phyloP scores from a whole-genome alignment of 1,139 yeast species.

The Martiniozyma asiatica region DNA sequence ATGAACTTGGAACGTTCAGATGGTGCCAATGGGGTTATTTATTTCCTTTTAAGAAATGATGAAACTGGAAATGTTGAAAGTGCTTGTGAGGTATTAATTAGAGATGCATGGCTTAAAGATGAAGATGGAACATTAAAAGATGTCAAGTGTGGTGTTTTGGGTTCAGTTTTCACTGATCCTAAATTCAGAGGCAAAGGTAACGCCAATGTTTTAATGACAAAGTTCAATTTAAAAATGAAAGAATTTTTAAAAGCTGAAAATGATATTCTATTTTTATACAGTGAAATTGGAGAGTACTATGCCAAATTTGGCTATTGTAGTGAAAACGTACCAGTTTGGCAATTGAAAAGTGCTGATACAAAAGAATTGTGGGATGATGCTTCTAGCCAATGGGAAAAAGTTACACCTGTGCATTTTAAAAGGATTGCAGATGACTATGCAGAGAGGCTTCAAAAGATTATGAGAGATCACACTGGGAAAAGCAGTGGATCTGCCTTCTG shows the following conservation, averaged over 20 bases:
- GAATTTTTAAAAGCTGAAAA: conserved; percentile 7
- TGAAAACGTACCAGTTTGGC: conserved; percentile 11
- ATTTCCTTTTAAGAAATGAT: conserved; percentile 14
- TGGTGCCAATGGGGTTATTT: too few species aligned
- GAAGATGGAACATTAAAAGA: conserved; percentile 4
- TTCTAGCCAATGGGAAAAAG: background rate
- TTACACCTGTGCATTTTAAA: background rate
- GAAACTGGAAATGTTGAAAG: conserved; percentile 12
- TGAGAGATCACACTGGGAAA: too few species aligned
- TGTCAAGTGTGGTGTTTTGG: conserved; percentile 14
- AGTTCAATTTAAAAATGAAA: conserved; percentile 9
- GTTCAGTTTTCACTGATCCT: conserved; percentile 19
- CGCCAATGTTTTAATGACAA: conserved; percentile 15
- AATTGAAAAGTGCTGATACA: conserved; percentile 4
- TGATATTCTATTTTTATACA: conserved; percentile 25
- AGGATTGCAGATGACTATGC: background rate
- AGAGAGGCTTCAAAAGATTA: background rate
- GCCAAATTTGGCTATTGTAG: conserved; percentile 21
- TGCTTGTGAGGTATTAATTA: conserved; percentile 17
- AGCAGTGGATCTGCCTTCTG: too few species aligned
- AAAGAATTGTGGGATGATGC: background rate
- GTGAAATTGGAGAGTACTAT: conserved; percentile 27
- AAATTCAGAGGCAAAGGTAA: conserved; percentile 16
- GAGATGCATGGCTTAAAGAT: conserved; percentile 11
- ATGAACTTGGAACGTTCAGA: too few species aligned